Evolutionary conservation across 176 grass and related monocot genomes (phyloP), one percentile per base, ranked within the genome.

Genomic region (Ensete glaucum): DNA sequence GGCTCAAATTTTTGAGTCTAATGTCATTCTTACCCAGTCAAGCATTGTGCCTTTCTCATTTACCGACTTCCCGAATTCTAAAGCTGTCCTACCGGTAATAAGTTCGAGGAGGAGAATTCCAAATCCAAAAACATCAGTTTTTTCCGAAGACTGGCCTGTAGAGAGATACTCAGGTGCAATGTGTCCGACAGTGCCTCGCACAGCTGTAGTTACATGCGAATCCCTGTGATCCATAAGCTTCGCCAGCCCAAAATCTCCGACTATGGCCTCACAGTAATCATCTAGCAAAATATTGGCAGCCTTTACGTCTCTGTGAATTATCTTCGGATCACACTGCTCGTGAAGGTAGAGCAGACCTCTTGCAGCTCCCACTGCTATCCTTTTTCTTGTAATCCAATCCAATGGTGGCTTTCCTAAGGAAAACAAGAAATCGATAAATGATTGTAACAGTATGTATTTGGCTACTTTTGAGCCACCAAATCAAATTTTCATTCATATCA

Each of bases 31-130:
- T 99, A 95, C 96, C 96, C 96, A 95, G 9, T 99, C 96, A 29
- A 99, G 85, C 96, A 99, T 99, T 78, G 96, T 91, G 34, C 91
- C 91, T 78, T 95, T 99, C 74, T 94, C 88, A 68, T 99, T 99
- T n/a, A 91, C 75, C 0, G 88, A 52, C 82, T 95, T 99, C 54
- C 96, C 96, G 22, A 99, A 99, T 72, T 95, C 96, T 55, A 94
- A 21, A 0, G 91, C 96, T 0, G 91, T 99, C 70, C 91, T 86
- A 2, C 91, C 91, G 0, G 88, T 99, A 50, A 95, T 91, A 22
- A 99, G 83, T 75, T 99, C 96, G 22, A 99, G 85, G 64, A 99
- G 81, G 57, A 95, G 79, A 76, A 99, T 99, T 56, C 96, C 96
- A 56, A 99, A 99, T 62, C 96, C 96, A 16, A 99, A 99, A 48